Base-by-base conservation (phyloP, 768 basidiomycete genomes). In the Symmetrospora coprosmae region DNA sequence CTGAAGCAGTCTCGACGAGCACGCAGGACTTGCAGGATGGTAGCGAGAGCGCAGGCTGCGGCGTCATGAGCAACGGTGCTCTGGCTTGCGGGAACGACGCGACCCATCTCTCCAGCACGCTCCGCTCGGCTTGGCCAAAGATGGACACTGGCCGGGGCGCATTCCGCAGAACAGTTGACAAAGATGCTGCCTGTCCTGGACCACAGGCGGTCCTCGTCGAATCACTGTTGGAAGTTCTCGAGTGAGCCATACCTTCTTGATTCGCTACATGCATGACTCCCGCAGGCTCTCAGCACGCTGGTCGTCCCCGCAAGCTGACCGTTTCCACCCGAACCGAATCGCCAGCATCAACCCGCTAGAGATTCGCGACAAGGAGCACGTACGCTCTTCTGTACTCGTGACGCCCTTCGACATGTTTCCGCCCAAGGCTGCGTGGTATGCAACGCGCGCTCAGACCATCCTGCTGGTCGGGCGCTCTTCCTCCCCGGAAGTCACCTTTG, bases 21-120 rank as follows among this genome's bases (percentile, higher is more conserved):
- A 48, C 70, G 30, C 65, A 67, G 8, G 60, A 66, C 63, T 45
- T 69, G 48, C 63, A 52, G 25, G 70, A 72, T 64, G 63, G 66
- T n/a, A n/a, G n/a, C n/a, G n/a, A n/a, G n/a, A n/a, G n/a, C 58
- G 67, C 70, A 38, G 45, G 49, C 47, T 49, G 64, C 7, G 55
- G 55, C n/a, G 55, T 58, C 7, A 31, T 58, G 31, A 58, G 55
- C 55, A 58, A 58, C 21, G 55, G 55, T 9, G 55, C 55, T 27
- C 9, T 58, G 2, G 41, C 43, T 5, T 58, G 55, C 55, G 43
- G 55, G 13, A 21, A 33, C 9, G 40, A 43, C n/a, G n/a, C n/a
- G n/a, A n/a, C n/a, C n/a, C n/a, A n/a, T n/a, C n/a, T n/a, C n/a
- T n/a, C n/a, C n/a, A n/a, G n/a, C n/a, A n/a, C n/a, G n/a, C n/a